Evolutionary conservation across 2,329 filamentous ascomycete species (phyloP).

Genomic region (Metarhizium guizhouense): DNA sequence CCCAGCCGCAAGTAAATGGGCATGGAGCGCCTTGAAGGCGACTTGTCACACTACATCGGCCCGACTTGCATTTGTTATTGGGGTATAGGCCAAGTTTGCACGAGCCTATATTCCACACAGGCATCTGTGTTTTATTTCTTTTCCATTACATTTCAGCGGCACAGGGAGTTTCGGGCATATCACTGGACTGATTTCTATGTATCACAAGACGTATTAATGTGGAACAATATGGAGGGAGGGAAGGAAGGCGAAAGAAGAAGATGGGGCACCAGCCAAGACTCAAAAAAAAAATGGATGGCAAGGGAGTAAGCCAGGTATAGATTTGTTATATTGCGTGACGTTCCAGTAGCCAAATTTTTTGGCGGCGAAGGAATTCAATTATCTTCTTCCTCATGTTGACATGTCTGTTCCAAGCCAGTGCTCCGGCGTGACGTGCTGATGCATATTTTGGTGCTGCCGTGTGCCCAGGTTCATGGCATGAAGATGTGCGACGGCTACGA

Average conservation of each 20-base stretch:
- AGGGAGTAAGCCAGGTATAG: background rate
- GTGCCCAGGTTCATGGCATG: background rate
- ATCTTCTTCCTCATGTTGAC: background rate
- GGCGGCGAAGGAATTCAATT: background rate
- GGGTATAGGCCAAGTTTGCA: background rate
- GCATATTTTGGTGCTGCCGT: background rate
- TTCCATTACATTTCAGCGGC: conserved; percentile 4
- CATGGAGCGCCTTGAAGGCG: conserved; percentile 1
- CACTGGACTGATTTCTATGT: background rate
- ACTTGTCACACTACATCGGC: background rate
- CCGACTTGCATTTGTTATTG: background rate
- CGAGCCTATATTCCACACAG: background rate
- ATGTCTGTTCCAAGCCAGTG: background rate
- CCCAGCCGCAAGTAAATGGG: background rate
- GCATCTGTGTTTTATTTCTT: background rate
- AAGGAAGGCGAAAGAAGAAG: background rate
- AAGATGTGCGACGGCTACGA: background rate
- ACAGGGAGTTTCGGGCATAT: background rate
- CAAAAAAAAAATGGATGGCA: background rate
- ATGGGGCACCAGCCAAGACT: background rate
- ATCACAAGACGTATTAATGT: background rate
- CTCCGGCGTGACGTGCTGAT: background rate
- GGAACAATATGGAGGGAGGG: background rate
- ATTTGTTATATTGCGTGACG: background rate
- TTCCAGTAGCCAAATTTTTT: background rate